phyloP scores from a whole-genome alignment of 331 rosid species.

The Erythrophleum ivorense region DNA sequence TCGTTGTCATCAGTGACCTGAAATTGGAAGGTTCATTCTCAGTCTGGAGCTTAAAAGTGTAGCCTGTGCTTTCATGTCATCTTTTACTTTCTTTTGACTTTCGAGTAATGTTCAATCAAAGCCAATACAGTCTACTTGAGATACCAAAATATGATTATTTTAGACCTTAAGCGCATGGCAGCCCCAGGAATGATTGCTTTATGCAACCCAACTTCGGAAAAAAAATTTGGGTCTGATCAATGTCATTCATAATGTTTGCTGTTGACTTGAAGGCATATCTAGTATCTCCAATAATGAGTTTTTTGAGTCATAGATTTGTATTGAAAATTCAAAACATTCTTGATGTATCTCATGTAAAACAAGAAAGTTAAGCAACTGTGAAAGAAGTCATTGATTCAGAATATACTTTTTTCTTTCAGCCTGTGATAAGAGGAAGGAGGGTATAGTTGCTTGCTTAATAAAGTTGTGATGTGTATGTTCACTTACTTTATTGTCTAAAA shows the following conservation, averaged over 20 bases:
- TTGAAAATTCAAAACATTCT: too few species aligned
- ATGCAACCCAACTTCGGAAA: background rate
- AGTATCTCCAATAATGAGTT: background rate
- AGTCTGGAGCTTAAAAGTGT: background rate
- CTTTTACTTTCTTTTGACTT: conserved; percentile 1
- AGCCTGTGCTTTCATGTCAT: background rate
- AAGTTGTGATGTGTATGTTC: background rate
- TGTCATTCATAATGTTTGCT: background rate
- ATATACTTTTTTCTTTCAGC: background rate
- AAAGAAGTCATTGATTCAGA: background rate
- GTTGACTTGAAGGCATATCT: background rate
- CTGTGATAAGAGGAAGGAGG: background rate
- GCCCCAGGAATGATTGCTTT: background rate
- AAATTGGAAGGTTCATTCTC: background rate
- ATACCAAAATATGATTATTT: background rate
- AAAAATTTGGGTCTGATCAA: background rate
- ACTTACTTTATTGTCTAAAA: background rate
- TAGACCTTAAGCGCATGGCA: background rate
- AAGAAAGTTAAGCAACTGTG: background rate
- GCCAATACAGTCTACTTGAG: background rate
- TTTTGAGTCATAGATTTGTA: too few species aligned
- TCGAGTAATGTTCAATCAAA: background rate
- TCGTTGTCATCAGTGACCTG: background rate
- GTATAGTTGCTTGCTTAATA: background rate
- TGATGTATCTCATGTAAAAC: background rate